phyloP scores from a whole-genome alignment of 2,329 filamentous ascomycete species.

The Ascocoryne sarcoides region DNA sequence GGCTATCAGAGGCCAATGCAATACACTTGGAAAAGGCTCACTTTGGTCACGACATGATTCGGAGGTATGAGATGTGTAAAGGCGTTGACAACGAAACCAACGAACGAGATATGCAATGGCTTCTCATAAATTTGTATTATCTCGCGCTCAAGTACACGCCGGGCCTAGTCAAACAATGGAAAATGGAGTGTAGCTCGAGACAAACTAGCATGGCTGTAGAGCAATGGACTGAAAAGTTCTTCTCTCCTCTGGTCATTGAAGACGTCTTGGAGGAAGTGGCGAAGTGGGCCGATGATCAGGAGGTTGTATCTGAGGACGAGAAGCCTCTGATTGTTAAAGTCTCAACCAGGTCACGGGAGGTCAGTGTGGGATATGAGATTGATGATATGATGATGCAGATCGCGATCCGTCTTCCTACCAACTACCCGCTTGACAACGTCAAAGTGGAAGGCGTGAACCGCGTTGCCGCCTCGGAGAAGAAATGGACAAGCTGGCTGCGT shows the following conservation, averaged over 20 bases:
- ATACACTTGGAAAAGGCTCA: slow-evolving; percentile 63
- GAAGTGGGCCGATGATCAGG: slow-evolving; percentile 53
- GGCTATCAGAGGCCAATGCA: slow-evolving; percentile 64
- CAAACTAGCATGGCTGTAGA: slow-evolving; percentile 75
- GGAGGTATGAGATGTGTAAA: slow-evolving; percentile 41
- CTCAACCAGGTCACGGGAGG: slow-evolving; percentile 60
- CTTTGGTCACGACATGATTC: slow-evolving; percentile 49
- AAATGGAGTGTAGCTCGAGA: slow-evolving; percentile 68
- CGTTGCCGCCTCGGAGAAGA: slow-evolving; percentile 80
- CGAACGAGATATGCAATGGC: slow-evolving; percentile 70
- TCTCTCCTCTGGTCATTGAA: slow-evolving; percentile 62
- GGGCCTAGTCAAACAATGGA: slow-evolving; percentile 75
- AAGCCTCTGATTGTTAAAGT: slow-evolving; percentile 60
- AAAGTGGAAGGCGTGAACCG: slow-evolving; percentile 69
- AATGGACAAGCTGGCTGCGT: slow-evolving; percentile 87
- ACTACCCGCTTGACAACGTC: slow-evolving; percentile 76
- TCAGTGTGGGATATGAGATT: slow-evolving; percentile 76
- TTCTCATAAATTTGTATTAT: slow-evolving; percentile 82
- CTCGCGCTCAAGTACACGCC: slow-evolving; percentile 68
- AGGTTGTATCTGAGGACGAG: slow-evolving; percentile 40
- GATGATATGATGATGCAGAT: slow-evolving; percentile 83
- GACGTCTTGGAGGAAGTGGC: slow-evolving; percentile 59
- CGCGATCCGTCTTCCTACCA: slow-evolving; percentile 67
- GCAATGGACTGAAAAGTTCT: slow-evolving; percentile 75
- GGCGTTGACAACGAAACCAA: slow-evolving; percentile 49